These are phyloP conservation scores for Puccinia polysora DNA, from an alignment of 1,284 basidiomycete genomes.

Conservation along the genomic window DNA sequence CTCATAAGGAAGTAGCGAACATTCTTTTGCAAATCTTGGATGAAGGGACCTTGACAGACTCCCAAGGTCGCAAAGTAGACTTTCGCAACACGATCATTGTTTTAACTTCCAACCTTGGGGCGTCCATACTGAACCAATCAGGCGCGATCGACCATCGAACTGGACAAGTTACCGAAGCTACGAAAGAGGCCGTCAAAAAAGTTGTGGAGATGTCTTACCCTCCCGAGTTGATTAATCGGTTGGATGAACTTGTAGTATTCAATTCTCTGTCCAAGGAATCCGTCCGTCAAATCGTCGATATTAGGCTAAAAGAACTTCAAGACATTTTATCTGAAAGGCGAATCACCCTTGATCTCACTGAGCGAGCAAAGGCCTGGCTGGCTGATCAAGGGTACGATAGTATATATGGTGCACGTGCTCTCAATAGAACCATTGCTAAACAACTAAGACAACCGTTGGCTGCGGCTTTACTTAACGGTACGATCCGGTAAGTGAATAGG, in stretches of 20 bases:
- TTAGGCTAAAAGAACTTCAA: conserved; percentile 72
- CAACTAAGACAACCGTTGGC: conserved; percentile 50
- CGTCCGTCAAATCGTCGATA: conserved; percentile 70
- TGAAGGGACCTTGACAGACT: conserved; percentile 79
- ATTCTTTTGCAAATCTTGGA: conserved; percentile 87
- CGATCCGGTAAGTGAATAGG: conserved; percentile 38
- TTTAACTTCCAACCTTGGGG: conserved; percentile 83
- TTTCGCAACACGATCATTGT: conserved; percentile 66
- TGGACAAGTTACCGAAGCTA: conserved; percentile 65
- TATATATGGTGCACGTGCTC: conserved; percentile 73
- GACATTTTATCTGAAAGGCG: conserved; percentile 62
- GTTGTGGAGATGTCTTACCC: conserved; percentile 64
- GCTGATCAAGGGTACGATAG: conserved; percentile 76
- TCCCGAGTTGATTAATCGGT: conserved; percentile 67
- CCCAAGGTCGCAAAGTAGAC: conserved; percentile 56
- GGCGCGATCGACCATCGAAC: conserved; percentile 61
- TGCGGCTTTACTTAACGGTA: conserved; percentile 45
- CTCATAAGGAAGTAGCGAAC: conserved; percentile 72
- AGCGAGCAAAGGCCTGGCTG: conserved; percentile 66
- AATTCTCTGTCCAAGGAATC: conserved; percentile 73
- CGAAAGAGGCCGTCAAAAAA: conserved; percentile 67
- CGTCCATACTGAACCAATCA: conserved; percentile 69
- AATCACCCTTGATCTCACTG: conserved; percentile 69
- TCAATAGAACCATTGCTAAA: conserved; percentile 51
- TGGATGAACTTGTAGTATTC: conserved; percentile 61